Conservation (phyloP, 192 early-diverging fungal species). For the Phycomyces blakesleeanus region DNA sequence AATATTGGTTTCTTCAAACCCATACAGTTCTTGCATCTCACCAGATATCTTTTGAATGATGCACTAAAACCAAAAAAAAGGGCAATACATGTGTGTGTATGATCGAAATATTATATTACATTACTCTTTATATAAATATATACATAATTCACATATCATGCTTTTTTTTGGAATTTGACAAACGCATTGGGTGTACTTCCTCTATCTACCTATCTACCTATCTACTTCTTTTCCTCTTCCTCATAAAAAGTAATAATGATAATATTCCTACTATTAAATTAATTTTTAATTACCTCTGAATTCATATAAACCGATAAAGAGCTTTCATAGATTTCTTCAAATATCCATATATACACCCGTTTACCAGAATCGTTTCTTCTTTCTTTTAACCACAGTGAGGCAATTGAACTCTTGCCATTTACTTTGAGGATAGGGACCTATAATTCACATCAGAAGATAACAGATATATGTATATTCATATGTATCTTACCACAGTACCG, state of each 20-base stretch:
- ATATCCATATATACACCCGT: conserved; percentile 57
- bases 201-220: no score
- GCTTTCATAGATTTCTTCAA: conserved; percentile 58
- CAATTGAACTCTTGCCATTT: conserved; percentile 48
- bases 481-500: conserved; percentile 33
- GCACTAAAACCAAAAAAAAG: conserved; percentile 38
- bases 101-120: background rate
- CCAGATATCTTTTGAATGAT: conserved; percentile 40
- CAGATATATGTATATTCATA: no score
- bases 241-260: no score
- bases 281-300: conserved; percentile 15
- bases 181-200: no score
- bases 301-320: conserved; percentile 9
- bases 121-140: no score
- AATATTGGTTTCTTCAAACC: conserved; percentile 42
- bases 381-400: conserved; percentile 61
- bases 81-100: background rate
- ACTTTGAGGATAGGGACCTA: conserved; percentile 54
- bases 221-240: no score
- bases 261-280: no score
- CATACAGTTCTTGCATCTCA: conserved; percentile 50
- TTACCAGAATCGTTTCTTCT: conserved; percentile 42
- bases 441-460: no score
- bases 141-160: background rate
- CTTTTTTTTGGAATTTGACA: background rate